Percentiles rank a stretch among this genome's conserved stretches.
Conservation (phyloP, 2,329 filamentous ascomycete species). For the Venturia pyrina region DNA sequence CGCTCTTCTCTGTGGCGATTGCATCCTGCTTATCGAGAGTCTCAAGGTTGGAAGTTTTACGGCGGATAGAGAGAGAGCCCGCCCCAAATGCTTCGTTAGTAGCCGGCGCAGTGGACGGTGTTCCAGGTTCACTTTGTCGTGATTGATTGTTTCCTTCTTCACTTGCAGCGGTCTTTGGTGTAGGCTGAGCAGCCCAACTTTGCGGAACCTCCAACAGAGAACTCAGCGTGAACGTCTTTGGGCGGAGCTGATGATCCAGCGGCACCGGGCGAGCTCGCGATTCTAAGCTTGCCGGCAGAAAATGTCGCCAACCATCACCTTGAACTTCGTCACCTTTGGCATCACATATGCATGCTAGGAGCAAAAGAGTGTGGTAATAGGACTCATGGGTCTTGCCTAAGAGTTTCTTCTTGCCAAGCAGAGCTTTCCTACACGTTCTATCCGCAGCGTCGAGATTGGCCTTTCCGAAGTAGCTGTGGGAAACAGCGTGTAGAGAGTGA, state of each 20-base stretch:
- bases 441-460: background rate
- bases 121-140: background rate
- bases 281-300: background rate
- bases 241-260: background rate
- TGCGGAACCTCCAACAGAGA: background rate
- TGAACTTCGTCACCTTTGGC: background rate
- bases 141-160: background rate
- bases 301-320: background rate
- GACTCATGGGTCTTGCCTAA: slow-evolving; percentile 2
- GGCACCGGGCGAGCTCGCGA: background rate
- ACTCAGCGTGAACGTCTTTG: background rate
- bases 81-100: background rate
- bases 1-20: background rate
- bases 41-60: background rate
- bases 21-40: background rate
- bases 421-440: background rate
- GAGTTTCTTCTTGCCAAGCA: slow-evolving; percentile 4
- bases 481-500: background rate
- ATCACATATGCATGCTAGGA: background rate
- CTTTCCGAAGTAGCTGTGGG: background rate
- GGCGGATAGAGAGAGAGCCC: background rate
- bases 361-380: background rate
- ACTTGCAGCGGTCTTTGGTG: background rate
- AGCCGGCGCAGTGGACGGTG: background rate
- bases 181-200: background rate